Evolutionary conservation across 2,329 filamentous ascomycete genomes (phyloP).

Genomic region (Paecilomyces niveus): DNA sequence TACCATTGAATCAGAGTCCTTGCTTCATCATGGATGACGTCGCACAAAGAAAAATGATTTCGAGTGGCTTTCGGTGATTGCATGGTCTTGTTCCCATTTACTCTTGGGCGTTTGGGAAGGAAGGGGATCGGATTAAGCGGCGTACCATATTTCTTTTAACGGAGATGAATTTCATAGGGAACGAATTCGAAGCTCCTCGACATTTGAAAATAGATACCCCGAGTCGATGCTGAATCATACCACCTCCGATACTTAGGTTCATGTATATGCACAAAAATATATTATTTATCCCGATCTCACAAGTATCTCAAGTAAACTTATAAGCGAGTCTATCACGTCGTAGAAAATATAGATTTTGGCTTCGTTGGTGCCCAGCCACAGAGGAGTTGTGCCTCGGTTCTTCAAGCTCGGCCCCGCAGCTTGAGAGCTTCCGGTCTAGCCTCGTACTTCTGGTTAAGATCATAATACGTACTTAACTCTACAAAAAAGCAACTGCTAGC

Average conservation of each 20-base stretch:
- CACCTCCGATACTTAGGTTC: constrained; percentile 26
- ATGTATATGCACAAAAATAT: constrained; percentile 4
- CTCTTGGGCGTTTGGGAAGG: constrained; percentile 28
- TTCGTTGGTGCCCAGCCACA: neutral
- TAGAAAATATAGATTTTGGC: neutral
- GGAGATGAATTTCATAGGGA: constrained; percentile 27
- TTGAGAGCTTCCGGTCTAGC: neutral
- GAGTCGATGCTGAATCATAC: constrained; percentile 43
- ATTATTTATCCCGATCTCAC: neutral
- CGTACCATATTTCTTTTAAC: constrained; percentile 17
- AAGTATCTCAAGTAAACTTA: neutral
- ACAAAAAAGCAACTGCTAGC: neutral
- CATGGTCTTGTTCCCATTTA: constrained; percentile 12
- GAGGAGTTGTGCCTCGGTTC: neutral
- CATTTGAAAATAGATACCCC: constrained; percentile 41
- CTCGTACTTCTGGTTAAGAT: neutral
- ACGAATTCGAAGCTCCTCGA: constrained; percentile 40
- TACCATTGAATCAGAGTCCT: neutral
- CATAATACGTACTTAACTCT: neutral
- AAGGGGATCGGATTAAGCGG: constrained; percentile 34
- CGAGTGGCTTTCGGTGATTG: constrained; percentile 18
- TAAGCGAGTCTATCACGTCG: neutral
- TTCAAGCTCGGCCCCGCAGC: neutral
- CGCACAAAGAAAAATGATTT: constrained; percentile 22
- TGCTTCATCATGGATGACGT: constrained; percentile 1